Conservation (phyloP, 495 filamentous ascomycete genomes). For the Tuber microsphaerosporum region DNA sequence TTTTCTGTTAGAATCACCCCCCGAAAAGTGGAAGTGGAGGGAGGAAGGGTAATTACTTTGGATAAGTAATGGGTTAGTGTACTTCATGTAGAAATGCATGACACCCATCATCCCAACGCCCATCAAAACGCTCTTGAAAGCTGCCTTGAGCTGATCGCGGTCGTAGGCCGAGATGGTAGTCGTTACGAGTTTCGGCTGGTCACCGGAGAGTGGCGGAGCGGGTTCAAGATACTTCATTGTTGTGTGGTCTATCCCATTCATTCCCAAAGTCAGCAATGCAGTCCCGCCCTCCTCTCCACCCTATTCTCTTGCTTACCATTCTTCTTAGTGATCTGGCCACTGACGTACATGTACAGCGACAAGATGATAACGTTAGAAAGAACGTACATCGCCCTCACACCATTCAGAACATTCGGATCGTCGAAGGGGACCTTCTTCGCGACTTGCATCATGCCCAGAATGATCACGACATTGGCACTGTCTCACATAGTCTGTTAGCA, state of each 20-base stretch:
- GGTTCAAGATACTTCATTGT: slow-evolving; percentile 98
- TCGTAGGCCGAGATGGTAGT: slow-evolving; percentile 95
- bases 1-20: slow-evolving; percentile 8
- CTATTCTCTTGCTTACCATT: slow-evolving; percentile 64
- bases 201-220: slow-evolving; percentile 77
- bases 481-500: slow-evolving; percentile 6
- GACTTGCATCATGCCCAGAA: slow-evolving; percentile 95
- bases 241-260: slow-evolving; percentile 68
- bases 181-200: slow-evolving; percentile 89
- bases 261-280: background rate
- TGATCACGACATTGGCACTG: slow-evolving; percentile 88
- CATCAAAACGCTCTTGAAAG: slow-evolving; percentile 84
- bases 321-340: slow-evolving; percentile 78
- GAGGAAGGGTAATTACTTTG: slow-evolving; percentile 51
- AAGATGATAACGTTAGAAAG: slow-evolving; percentile 84
- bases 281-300: background rate
- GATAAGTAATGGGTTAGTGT: slow-evolving; percentile 97
- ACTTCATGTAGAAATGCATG: slow-evolving; percentile 98
- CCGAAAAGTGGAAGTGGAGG: background rate
- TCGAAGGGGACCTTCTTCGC: slow-evolving; percentile 95
- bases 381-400: slow-evolving; percentile 74
- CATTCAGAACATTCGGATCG: slow-evolving; percentile 73
- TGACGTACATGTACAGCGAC: slow-evolving; percentile 72
- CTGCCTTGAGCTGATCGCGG: slow-evolving; percentile 67
- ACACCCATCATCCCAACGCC: slow-evolving; percentile 95